A percentile compares a stretch with the other conserved stretches of the same genome.
These are phyloP conservation scores for Claviceps maximensis DNA, from an alignment of 2,329 filamentous ascomycete genomes.

Conservation along the genomic window DNA sequence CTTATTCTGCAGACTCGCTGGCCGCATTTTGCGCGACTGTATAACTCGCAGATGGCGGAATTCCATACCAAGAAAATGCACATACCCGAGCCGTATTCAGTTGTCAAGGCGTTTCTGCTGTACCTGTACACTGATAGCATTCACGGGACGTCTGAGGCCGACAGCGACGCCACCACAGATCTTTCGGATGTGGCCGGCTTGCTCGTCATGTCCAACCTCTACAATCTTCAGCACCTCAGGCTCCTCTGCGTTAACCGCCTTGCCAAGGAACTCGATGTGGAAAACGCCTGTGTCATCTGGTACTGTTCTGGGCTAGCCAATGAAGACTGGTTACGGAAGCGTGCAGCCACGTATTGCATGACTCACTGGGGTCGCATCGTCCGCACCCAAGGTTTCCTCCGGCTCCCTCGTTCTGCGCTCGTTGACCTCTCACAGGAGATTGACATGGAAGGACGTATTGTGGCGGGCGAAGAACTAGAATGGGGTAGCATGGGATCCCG, in stretches of 20 bases:
- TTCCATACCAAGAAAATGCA: slow-evolving; percentile 97
- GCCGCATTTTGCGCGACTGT: slow-evolving; percentile 90
- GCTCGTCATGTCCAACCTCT: slow-evolving; percentile 94
- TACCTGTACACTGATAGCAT: slow-evolving; percentile 97
- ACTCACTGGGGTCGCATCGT: slow-evolving; percentile 92
- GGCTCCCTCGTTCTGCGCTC: slow-evolving; percentile 62
- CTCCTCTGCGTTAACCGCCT: slow-evolving; percentile 84
- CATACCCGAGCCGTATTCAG: slow-evolving; percentile 88
- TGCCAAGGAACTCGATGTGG: slow-evolving; percentile 80
- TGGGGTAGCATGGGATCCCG: slow-evolving; percentile 35
- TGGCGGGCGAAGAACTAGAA: slow-evolving; percentile 73
- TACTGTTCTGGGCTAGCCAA: slow-evolving; percentile 80
- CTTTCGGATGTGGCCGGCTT: slow-evolving; percentile 84
- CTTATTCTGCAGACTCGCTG: slow-evolving; percentile 89
- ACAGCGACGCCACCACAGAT: slow-evolving; percentile 58
- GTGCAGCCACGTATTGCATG: slow-evolving; percentile 79
- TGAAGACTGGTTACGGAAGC: slow-evolving; percentile 85
- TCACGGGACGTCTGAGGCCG: slow-evolving; percentile 34
- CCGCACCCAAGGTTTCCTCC: slow-evolving; percentile 74
- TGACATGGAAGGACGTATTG: slow-evolving; percentile 80
- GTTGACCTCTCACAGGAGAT: slow-evolving; percentile 90
- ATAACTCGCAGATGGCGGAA: slow-evolving; percentile 89
- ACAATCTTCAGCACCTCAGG: slow-evolving; percentile 88
- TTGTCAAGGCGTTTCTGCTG: slow-evolving; percentile 88
- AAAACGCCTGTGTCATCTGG: slow-evolving; percentile 93